phyloP scores from a whole-genome alignment of 306 rosid genomes.

The Erythrophleum fordii region DNA sequence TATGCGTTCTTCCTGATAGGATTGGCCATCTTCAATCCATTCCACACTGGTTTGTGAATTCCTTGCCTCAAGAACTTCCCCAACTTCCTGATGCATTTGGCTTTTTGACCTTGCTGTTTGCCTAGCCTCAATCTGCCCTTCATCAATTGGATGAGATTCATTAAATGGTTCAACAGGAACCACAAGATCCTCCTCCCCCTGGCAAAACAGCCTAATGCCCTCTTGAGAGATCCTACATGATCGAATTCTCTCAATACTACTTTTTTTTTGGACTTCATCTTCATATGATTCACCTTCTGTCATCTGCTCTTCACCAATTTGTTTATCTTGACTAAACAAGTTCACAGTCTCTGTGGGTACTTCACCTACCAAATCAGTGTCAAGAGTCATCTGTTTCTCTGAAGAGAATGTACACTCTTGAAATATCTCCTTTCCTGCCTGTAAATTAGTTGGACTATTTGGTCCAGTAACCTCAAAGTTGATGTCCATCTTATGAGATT shows the following conservation, averaged over 20 bases:
- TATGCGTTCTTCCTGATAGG: conserved; percentile 36
- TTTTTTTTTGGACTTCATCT: conserved; percentile 16
- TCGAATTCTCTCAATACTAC: conserved; percentile 34
- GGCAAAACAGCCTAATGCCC: conserved; percentile 29
- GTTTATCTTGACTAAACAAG: conserved; percentile 34
- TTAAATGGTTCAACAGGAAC: conserved; percentile 11
- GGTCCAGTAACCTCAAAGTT: conserved; percentile 40
- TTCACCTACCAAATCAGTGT: conserved; percentile 22
- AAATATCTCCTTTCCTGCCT: conserved; percentile 21
- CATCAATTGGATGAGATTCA: conserved; percentile 39
- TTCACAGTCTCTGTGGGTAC: conserved; percentile 30
- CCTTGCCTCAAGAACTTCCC: conserved; percentile 28
- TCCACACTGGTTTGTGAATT: conserved; percentile 37
- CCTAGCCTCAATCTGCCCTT: conserved; percentile 9
- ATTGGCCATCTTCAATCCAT: conserved; percentile 36
- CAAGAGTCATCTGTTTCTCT: conserved; percentile 35
- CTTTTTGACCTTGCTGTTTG: conserved; percentile 33
- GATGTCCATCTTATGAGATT: conserved; percentile 44
- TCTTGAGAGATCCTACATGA: conserved; percentile 29
- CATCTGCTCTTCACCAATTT: conserved; percentile 27
- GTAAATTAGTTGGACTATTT: conserved; percentile 27
- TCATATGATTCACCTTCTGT: conserved; percentile 18
- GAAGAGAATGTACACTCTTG: conserved; percentile 37
- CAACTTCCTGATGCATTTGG: conserved; percentile 16
- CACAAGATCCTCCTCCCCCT: conserved; percentile 24